These are phyloP conservation scores for Protea cynaroides DNA, from an alignment of 164 flowering plant species.

Conservation along the genomic window DNA sequence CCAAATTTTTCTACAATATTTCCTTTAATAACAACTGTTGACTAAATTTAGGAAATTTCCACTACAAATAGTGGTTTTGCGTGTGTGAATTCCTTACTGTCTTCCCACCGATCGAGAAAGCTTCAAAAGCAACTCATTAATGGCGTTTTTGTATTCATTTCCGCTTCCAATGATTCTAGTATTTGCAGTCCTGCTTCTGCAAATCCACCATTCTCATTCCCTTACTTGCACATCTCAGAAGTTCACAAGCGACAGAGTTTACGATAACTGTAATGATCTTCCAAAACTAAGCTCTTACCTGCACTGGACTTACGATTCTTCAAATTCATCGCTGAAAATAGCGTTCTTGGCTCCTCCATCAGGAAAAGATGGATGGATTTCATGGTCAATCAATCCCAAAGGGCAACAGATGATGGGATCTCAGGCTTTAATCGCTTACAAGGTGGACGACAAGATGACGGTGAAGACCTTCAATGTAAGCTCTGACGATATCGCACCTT, in stretches of 20 bases:
- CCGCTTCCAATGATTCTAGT: not conserved
- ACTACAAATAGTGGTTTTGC: not conserved
- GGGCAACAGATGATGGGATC: constrained; percentile 41
- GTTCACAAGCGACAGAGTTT: constrained; percentile 21
- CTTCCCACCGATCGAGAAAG: no score
- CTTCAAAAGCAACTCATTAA: not conserved
- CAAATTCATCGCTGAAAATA: no score
- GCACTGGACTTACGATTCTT: no score
- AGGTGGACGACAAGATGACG: constrained; percentile 22
- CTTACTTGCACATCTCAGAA: constrained; percentile 35
- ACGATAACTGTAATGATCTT: constrained; percentile 36
- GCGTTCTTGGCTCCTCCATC: no score
- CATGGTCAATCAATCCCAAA: no score
- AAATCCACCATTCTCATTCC: not conserved
- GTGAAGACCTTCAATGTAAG: constrained; percentile 32
- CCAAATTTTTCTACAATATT: no score
- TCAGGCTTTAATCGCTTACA: constrained; percentile 39
- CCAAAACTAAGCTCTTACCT: no score
- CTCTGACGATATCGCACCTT: constrained; percentile 17
- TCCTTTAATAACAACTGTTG: no score
- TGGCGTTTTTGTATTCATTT: not conserved
- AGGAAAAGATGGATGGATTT: no score
- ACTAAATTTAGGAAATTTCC: not conserved
- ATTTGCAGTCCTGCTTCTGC: no score
- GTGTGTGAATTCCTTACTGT: not conserved